These are phyloP conservation scores for Neophaeococcomyces aloes DNA, from an alignment of 2,329 filamentous ascomycete species.

Conservation along the genomic window DNA sequence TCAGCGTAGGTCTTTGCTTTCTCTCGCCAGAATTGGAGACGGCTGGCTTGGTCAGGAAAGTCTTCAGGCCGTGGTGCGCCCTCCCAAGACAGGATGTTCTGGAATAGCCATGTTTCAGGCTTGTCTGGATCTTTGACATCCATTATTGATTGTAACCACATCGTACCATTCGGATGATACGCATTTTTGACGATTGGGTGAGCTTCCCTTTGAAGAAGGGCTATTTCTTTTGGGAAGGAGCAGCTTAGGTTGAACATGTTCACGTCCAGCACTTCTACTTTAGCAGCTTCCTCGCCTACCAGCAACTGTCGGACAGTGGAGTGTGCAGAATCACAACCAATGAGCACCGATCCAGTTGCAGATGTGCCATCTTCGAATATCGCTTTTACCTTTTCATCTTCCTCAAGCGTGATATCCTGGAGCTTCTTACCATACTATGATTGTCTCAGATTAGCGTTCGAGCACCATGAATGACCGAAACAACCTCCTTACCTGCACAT, in stretches of 20 bases:
- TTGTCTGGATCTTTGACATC: conserved; percentile 11
- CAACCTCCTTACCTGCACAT: conserved; percentile 7
- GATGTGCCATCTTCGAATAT: conserved; percentile 10
- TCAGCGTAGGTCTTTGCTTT: conserved; percentile 9
- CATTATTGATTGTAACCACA: conserved; percentile 3
- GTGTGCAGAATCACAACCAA: conserved; percentile 15
- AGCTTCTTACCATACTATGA: conserved; percentile 7
- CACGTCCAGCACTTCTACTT: conserved; percentile 5
- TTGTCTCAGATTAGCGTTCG: background rate
- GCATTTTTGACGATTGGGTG: conserved; percentile 15
- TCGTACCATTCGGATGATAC: conserved; percentile 10
- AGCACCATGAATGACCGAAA: background rate
- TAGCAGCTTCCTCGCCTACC: conserved; percentile 5
- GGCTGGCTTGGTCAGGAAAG: conserved; percentile 8
- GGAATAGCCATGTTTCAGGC: conserved; percentile 11
- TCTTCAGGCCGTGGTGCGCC: conserved; percentile 8
- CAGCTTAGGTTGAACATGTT: conserved; percentile 10
- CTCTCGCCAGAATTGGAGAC: conserved; percentile 14
- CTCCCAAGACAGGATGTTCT: conserved; percentile 10
- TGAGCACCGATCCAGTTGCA: conserved; percentile 11
- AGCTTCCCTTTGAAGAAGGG: conserved; percentile 13
- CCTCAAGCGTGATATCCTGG: background rate
- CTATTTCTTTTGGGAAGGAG: conserved; percentile 10
- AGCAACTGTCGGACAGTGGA: conserved; percentile 10
- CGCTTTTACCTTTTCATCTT: conserved; percentile 6